Percentiles rank a stretch among this genome's conserved stretches.
Evolutionary conservation across 495 filamentous ascomycete species (phyloP).

Genomic region (Talaromyces stipitatus): DNA sequence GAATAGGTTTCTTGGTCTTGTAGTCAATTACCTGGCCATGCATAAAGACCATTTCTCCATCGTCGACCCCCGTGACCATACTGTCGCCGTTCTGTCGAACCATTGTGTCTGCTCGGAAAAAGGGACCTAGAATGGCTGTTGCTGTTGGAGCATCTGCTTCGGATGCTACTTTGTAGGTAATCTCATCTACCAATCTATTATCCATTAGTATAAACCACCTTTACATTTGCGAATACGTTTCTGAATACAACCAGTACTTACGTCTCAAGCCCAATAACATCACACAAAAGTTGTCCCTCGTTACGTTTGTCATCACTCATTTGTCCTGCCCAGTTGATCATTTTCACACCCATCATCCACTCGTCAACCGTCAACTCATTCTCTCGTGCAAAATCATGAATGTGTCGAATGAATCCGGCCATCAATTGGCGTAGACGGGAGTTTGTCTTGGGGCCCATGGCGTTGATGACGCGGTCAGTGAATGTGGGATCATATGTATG

Average conservation of each 20-base stretch:
- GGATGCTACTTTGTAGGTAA: slow-evolving; percentile 57
- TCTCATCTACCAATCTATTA: slow-evolving; percentile 56
- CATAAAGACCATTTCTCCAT: slow-evolving; percentile 52
- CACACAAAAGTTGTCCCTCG: slow-evolving; percentile 71
- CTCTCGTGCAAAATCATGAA: slow-evolving; percentile 80
- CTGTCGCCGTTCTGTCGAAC: slow-evolving; percentile 53
- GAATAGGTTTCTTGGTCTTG: slow-evolving; percentile 49
- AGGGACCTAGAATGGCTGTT: slow-evolving; percentile 69
- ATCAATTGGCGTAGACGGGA: slow-evolving; percentile 60
- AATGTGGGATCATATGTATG: slow-evolving; percentile 64
- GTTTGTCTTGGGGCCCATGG: slow-evolving; percentile 67
- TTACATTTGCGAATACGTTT: neutral
- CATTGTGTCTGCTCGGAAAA: slow-evolving; percentile 66
- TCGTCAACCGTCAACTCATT: slow-evolving; percentile 72
- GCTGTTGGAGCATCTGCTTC: slow-evolving; percentile 52
- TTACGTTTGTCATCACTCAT: slow-evolving; percentile 55
- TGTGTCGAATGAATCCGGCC: slow-evolving; percentile 58
- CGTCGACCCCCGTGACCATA: slow-evolving; percentile 49
- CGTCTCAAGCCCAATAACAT: slow-evolving; percentile 78
- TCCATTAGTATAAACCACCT: neutral
- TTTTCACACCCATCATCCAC: slow-evolving; percentile 71
- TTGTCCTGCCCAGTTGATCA: slow-evolving; percentile 45
- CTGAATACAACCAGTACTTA: slow-evolving; percentile 23
- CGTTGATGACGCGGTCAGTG: slow-evolving; percentile 64
- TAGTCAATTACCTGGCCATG: slow-evolving; percentile 55